These are phyloP conservation scores for Vigna nakashimae DNA, from an alignment of 306 rosid genomes.

Conservation along the genomic window DNA sequence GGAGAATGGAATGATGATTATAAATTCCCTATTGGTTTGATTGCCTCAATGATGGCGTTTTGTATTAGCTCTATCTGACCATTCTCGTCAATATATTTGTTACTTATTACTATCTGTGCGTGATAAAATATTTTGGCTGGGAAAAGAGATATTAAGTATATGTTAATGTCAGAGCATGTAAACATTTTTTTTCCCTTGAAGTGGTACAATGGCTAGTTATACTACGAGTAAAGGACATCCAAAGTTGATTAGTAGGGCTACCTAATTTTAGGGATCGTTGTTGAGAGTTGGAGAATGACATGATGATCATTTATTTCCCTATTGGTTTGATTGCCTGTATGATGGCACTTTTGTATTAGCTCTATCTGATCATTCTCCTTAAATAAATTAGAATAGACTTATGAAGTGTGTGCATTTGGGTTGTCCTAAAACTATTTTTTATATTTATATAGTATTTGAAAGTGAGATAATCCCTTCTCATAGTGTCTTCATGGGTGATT, in stretches of 20 bases:
- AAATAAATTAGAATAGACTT: too few relatives aligned
- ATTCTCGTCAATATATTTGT: slow-evolving; percentile 27
- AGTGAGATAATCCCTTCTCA: too few relatives aligned
- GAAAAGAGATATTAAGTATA: neutral
- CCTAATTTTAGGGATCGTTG: neutral
- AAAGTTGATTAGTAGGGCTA: neutral
- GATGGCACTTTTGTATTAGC: slow-evolving; percentile 46
- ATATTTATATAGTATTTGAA: too few relatives aligned
- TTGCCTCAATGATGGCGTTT: slow-evolving; percentile 51
- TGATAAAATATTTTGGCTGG: neutral
- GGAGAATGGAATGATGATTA: slow-evolving; percentile 49
- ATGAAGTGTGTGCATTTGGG: too few relatives aligned
- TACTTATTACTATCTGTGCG: neutral
- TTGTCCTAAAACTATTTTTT: too few relatives aligned
- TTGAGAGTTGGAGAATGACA: slow-evolving; percentile 31
- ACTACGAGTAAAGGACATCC: neutral
- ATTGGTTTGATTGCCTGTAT: slow-evolving; percentile 39
- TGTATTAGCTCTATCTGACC: slow-evolving; percentile 62
- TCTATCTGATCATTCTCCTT: slow-evolving; percentile 19
- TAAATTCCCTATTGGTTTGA: slow-evolving; percentile 58
- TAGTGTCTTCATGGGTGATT: neutral
- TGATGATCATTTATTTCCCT: slow-evolving; percentile 53
- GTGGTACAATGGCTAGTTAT: neutral
- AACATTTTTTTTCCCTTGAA: neutral
- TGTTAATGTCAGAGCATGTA: neutral